These are phyloP conservation scores for Malus sieversii DNA, from an alignment of 306 rosid species.

Conservation along the genomic window DNA sequence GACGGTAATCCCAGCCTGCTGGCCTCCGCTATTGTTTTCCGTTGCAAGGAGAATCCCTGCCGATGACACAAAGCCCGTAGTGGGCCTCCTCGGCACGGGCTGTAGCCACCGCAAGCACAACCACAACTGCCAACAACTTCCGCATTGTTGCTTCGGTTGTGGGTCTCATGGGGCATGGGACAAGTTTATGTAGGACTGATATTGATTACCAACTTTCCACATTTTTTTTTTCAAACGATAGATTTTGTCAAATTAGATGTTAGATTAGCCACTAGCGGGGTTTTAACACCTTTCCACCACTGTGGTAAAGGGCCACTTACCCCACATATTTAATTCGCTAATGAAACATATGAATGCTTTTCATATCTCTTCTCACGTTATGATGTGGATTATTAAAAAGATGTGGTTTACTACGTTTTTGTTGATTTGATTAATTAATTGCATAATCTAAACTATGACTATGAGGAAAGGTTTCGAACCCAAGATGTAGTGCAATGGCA, in stretches of 20 bases:
- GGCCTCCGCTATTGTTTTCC: not conserved
- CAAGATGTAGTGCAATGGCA: too few relatives aligned
- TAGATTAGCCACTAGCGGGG: too few relatives aligned
- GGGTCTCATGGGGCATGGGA: not conserved
- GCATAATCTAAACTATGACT: too few relatives aligned
- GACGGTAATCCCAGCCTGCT: not conserved
- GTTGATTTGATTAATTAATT: too few relatives aligned
- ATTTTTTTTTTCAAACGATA: too few relatives aligned
- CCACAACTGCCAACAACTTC: not conserved
- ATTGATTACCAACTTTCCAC: not conserved
- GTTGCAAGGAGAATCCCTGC: not conserved
- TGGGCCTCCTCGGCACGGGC: not conserved
- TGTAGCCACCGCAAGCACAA: not conserved
- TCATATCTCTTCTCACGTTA: not conserved
- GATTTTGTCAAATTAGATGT: too few relatives aligned
- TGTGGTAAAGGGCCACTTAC: too few relatives aligned
- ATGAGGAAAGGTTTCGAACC: too few relatives aligned
- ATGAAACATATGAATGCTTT: not conserved
- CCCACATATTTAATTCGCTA: too few relatives aligned
- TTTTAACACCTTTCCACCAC: too few relatives aligned
- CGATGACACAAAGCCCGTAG: not conserved
- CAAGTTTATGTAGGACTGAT: not conserved
- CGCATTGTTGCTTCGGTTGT: not conserved
- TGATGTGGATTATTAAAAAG: not conserved
- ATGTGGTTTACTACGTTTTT: not conserved